Base-by-base conservation (phyloP, 495 filamentous ascomycete genomes). In the Penicillium psychrofluorescens region DNA sequence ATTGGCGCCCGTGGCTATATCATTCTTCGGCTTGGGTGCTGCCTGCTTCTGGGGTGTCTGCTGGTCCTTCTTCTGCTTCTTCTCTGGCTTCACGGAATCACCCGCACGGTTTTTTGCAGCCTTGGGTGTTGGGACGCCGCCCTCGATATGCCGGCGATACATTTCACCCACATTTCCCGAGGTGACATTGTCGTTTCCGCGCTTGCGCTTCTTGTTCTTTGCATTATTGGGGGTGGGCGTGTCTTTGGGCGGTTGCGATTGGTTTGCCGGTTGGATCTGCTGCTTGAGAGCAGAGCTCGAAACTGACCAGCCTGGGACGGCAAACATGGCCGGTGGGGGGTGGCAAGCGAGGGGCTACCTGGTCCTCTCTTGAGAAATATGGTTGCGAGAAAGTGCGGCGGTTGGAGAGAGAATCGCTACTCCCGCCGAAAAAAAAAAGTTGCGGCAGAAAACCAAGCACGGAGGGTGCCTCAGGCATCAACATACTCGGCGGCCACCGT, bases 221-320 rank as follows among this genome's bases (percentile, higher is more conserved):
- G 46, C 56, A 40, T 63, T 22, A 6, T 59, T n/a, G 53, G 48
- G 29, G 55, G 62, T 1, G 55, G 37, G 16, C 49, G 35, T 22
- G 28, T 61, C 64, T 10, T 69, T 59, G 5, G 43, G 33, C 29
- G 63, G 37, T 54, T 58, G 54, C 28, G 56, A 46, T 11, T 60
- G 37, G 7, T 48, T 51, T 28, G 45, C 37, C n/a, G 53, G 38
- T 29, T 79, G 72, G 28, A 66, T 74, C 66, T 95, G 89, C 15
- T 77, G 62, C 63, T 85, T 87, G 40, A 90, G 77, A 37, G 68
- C 70, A 51, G 79, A 75, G 41, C 80, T 74, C 47, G 86, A 75
- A 22, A 96, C 70, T 14, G 85, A 84, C 86, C 90, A 95, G 48
- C 91, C 92, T 50, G 85, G 85, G 41, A 96, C 90, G 5, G 90